phyloP scores from a whole-genome alignment of 805 yeast genomes.

The Candida orba region DNA sequence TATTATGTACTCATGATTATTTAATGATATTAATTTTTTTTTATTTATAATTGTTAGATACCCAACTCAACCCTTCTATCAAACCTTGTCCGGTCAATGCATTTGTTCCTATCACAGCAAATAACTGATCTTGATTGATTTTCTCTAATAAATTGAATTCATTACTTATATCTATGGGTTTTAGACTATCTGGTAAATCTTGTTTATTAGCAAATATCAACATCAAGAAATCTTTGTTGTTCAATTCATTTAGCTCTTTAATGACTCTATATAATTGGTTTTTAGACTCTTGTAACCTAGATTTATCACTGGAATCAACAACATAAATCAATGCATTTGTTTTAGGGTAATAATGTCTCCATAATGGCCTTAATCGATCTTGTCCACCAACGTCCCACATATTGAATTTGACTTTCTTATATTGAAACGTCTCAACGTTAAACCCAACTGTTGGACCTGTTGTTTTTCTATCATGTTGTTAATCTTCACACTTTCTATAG shows the following conservation, averaged over 20 bases:
- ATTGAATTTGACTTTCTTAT: slow-evolving; percentile 74
- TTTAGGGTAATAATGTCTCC: slow-evolving; percentile 95
- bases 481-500: not conserved
- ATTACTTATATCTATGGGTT: slow-evolving; percentile 80
- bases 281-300: slow-evolving; percentile 70
- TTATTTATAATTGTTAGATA: slow-evolving; percentile 47
- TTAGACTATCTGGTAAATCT: slow-evolving; percentile 85
- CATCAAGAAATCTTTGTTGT: slow-evolving; percentile 63
- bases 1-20: too few relatives aligned
- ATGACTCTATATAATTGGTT: slow-evolving; percentile 71
- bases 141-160: slow-evolving; percentile 53
- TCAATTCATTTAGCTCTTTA: slow-evolving; percentile 56
- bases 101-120: slow-evolving; percentile 90
- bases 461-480: slow-evolving; percentile 31
- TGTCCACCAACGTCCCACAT: slow-evolving; percentile 98
- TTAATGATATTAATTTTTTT: too few relatives aligned
- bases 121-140: slow-evolving; percentile 55
- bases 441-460: slow-evolving; percentile 94
- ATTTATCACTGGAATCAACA: slow-evolving; percentile 71
- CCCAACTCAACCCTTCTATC: slow-evolving; percentile 83
- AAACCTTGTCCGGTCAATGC: slow-evolving; percentile 88
- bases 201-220: slow-evolving; percentile 90
- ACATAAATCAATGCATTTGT: slow-evolving; percentile 89
- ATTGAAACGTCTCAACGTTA: slow-evolving; percentile 81
- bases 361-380: slow-evolving; percentile 81